Evolutionary conservation across 805 yeast species (phyloP).

Genomic region (Suhomyces kilbournensis): DNA sequence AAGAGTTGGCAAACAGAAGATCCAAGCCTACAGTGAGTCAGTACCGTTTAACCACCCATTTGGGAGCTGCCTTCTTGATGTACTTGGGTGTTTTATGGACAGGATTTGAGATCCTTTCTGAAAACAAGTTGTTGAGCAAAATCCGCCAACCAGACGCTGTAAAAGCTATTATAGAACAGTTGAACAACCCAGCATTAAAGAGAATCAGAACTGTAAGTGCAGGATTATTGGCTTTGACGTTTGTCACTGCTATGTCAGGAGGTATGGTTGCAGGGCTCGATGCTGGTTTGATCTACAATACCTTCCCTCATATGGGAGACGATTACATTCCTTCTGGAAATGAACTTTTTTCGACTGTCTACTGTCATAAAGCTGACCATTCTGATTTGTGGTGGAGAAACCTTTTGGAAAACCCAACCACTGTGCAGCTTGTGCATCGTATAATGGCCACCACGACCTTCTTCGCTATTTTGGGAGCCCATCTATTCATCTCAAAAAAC

Average conservation of each 20-base stretch:
- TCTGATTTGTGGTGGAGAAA: slow-evolving; percentile 90
- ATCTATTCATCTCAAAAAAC: slow-evolving; percentile 59
- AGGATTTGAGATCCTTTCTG: slow-evolving; percentile 79
- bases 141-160: slow-evolving; percentile 50
- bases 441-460: slow-evolving; percentile 80
- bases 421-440: slow-evolving; percentile 91
- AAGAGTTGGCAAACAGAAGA: slow-evolving; percentile 70
- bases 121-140: slow-evolving; percentile 58
- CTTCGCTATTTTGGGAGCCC: slow-evolving; percentile 64
- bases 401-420: slow-evolving; percentile 89
- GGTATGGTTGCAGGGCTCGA: slow-evolving; percentile 98
- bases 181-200: slow-evolving; percentile 59
- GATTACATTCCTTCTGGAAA: slow-evolving; percentile 66
- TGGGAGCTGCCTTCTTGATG: slow-evolving; percentile 87
- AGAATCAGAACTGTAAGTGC: slow-evolving; percentile 54
- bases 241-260: slow-evolving; percentile 93
- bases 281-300: slow-evolving; percentile 94
- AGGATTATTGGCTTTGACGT: slow-evolving; percentile 66
- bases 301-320: slow-evolving; percentile 97
- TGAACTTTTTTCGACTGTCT: slow-evolving; percentile 77
- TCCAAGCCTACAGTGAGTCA: slow-evolving; percentile 98
- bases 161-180: slow-evolving; percentile 48
- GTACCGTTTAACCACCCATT: slow-evolving; percentile 88
- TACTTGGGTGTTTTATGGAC: slow-evolving; percentile 90
- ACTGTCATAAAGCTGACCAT: slow-evolving; percentile 60